Conservation (phyloP, 371 early-diverging fungal genomes). For the Mortierella sp. region DNA sequence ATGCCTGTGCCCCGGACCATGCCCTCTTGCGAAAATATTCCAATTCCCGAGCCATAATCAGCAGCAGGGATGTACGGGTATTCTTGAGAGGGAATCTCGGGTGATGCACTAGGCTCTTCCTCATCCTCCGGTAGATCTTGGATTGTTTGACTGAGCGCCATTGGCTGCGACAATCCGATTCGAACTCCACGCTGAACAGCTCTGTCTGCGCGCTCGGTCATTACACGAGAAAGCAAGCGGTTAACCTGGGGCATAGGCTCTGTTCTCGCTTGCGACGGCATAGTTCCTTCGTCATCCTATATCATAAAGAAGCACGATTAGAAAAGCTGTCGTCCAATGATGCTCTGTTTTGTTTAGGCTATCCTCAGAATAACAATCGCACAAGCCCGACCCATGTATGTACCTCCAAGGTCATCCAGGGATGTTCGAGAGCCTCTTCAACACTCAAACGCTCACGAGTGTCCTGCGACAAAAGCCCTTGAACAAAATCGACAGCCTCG, state of each 20-base stretch:
- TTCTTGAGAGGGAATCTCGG: constrained; percentile 16
- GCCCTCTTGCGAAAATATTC: constrained; percentile 53
- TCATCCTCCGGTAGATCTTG: constrained; percentile 38
- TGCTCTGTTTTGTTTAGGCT: no score
- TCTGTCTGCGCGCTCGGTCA: constrained; percentile 45
- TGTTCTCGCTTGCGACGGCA: constrained; percentile 18
- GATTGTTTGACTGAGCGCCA: constrained; percentile 33
- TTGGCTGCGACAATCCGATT: constrained; percentile 41
- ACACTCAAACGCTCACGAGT: constrained; percentile 54
- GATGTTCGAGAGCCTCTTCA: constrained; percentile 49
- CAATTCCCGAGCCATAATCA: constrained; percentile 38
- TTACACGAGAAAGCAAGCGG: constrained; percentile 32
- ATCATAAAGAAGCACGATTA: no score
- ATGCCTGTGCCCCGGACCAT: constrained; percentile 47
- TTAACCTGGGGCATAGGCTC: constrained; percentile 16
- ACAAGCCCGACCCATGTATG: no score
- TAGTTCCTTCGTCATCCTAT: constrained; percentile 43
- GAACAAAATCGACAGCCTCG: constrained; percentile 74
- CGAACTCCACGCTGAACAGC: constrained; percentile 38
- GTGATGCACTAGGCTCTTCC: constrained; percentile 20
- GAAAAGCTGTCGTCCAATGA: no score
- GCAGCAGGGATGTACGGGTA: constrained; percentile 13
- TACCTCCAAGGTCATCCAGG: constrained; percentile 55
- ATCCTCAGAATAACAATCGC: no score
- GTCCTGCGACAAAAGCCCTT: constrained; percentile 64